A percentile compares a stretch with the other conserved stretches of the same genome.
These are phyloP conservation scores for Sodiomyces alkalinus DNA, from an alignment of 2,329 filamentous ascomycete genomes.

Conservation along the genomic window DNA sequence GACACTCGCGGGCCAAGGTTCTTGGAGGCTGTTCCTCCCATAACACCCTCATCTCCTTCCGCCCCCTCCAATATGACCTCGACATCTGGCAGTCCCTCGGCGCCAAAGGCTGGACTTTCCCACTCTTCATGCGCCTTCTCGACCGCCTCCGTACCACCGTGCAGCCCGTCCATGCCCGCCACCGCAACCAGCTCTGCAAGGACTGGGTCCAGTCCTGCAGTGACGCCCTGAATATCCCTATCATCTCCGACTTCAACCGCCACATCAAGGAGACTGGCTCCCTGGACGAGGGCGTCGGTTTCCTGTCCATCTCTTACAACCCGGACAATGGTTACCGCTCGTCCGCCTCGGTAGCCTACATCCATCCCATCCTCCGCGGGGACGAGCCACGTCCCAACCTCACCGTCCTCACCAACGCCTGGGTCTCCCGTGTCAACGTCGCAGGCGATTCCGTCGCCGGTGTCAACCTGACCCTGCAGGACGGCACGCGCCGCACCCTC, in stretches of 20 bases:
- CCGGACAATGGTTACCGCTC: constrained; percentile 73
- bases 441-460: constrained; percentile 55
- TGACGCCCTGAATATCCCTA: constrained; percentile 61
- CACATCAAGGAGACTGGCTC: constrained; percentile 62
- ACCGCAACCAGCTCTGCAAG: constrained; percentile 80
- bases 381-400: constrained; percentile 73
- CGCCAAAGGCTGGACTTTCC: constrained; percentile 75
- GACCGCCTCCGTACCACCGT: constrained; percentile 82
- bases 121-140: constrained; percentile 65
- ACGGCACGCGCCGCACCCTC: constrained; percentile 39
- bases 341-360: constrained; percentile 81
- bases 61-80: constrained; percentile 79
- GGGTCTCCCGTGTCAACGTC: constrained; percentile 72
- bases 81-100: constrained; percentile 71
- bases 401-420: constrained; percentile 74
- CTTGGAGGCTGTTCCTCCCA: constrained; percentile 85
- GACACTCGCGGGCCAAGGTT: constrained; percentile 84
- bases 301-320: constrained; percentile 86
- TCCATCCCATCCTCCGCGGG: constrained; percentile 76
- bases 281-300: constrained; percentile 64
- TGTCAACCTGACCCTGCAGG: constrained; percentile 47
- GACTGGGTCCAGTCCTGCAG: constrained; percentile 80
- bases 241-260: constrained; percentile 75
- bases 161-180: constrained; percentile 71
- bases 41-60: constrained; percentile 88